phyloP scores from a whole-genome alignment of 2,329 filamentous ascomycete genomes.

The Ceratocystis papillata region DNA sequence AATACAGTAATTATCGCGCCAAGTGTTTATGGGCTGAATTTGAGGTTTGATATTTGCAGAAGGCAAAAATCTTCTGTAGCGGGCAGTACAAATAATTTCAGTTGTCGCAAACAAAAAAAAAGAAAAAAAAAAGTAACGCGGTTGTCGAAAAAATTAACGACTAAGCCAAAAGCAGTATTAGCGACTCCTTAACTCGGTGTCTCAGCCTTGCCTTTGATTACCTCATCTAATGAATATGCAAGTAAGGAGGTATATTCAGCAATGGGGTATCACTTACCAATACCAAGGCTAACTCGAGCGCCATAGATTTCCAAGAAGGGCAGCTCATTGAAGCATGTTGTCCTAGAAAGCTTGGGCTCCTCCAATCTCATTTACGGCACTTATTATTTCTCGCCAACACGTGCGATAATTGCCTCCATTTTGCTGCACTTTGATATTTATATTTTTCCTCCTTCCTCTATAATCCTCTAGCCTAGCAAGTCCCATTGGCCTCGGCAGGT shows the following conservation, averaged over 20 bases:
- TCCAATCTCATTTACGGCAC: conserved; percentile 25
- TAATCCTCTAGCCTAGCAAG: background rate
- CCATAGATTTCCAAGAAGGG: conserved; percentile 1
- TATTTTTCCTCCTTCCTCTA: background rate
- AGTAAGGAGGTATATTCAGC: background rate
- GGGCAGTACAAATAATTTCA: background rate
- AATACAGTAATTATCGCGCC: background rate
- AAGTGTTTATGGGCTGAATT: background rate
- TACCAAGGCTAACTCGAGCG: too few species aligned
- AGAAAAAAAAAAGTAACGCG: background rate
- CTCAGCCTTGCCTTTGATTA: background rate
- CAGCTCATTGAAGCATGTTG: conserved; percentile 7
- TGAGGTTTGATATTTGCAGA: background rate
- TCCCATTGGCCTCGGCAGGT: background rate
- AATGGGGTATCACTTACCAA: too few species aligned
- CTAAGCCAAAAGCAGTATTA: background rate
- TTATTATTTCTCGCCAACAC: background rate
- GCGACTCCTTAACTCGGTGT: background rate
- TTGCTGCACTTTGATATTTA: background rate
- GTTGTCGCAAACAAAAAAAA: background rate
- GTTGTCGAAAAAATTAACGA: background rate
- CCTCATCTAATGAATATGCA: background rate
- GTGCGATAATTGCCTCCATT: background rate
- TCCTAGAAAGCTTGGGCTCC: conserved; percentile 22
- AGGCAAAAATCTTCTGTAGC: background rate